Percentiles rank a stretch among this genome's conserved stretches.
Conservation (phyloP, 306 rosid species). For the Acacia confusa region DNA sequence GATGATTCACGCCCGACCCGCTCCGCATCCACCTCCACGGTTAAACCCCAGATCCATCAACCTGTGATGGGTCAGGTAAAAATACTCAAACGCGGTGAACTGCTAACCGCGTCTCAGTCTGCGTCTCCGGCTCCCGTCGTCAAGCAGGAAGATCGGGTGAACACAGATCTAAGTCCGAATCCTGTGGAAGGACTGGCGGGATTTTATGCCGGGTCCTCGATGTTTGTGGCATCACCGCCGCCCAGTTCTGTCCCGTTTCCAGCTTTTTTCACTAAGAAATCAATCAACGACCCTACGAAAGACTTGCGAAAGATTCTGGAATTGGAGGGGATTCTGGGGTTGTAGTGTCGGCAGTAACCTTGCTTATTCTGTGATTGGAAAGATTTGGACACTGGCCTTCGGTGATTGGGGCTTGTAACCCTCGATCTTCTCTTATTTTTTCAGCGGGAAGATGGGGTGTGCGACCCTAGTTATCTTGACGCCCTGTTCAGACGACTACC, state of each 20-base stretch:
- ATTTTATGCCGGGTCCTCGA: constrained; percentile 49
- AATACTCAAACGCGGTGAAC: constrained; percentile 50
- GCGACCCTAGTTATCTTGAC: constrained; percentile 19
- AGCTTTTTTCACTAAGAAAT: constrained; percentile 36
- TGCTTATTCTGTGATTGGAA: not conserved
- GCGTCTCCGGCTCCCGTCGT: not conserved
- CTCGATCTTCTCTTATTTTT: constrained; percentile 53
- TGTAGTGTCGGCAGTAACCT: not conserved
- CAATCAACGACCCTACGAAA: constrained; percentile 34
- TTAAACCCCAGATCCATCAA: constrained; percentile 2
- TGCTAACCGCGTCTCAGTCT: not conserved
- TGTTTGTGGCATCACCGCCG: constrained; percentile 42
- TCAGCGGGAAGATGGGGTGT: constrained; percentile 41
- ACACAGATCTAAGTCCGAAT: not conserved
- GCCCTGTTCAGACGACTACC: constrained; percentile 13
- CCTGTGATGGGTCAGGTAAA: constrained; percentile 41
- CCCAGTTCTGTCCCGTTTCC: constrained; percentile 68
- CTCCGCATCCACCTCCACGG: not conserved
- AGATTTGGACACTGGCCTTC: constrained; percentile 22
- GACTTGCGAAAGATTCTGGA: constrained; percentile 39
- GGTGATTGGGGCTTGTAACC: constrained; percentile 26
- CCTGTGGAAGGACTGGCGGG: not conserved
- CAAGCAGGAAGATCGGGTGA: not conserved
- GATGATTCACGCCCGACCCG: not conserved
- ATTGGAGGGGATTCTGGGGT: constrained; percentile 34